Evolutionary conservation across 305 asterid species (phyloP), one percentile per base, ranked within the genome.

Genomic region (Rubia peregrina): DNA sequence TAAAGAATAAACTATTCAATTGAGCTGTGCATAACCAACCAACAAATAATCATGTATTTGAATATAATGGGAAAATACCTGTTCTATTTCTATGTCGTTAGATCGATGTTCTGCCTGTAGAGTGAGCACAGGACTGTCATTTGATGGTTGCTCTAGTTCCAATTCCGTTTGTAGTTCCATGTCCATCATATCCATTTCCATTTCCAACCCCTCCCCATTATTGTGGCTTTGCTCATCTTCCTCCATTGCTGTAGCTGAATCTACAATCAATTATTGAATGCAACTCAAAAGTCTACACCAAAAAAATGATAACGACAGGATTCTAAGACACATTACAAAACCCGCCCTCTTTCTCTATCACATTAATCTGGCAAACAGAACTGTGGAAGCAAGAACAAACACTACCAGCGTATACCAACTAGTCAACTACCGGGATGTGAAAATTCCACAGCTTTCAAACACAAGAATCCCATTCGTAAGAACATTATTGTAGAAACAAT

Each of bases 21-120:
- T 41, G 26, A 68, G 51, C 17, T 68, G 6, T 38, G 14, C 7
- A 46, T 1, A 17, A 0, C 56, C 59, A 61, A 21, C 19, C 73
- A 63, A 64, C 48, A 9, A 22, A 69, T 41, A 22, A 19, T 36
- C 55, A 69, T 16, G 0, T 8, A 2, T 19, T 13, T 56, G 62
- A 68, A 68, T 17, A 49, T 0, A 19, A 49, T 13, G 42, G 14
- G 24, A 44, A 68, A 49, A 19, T 69, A 69, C 72, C 72, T 69
- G 40, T 38, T 61, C 64, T 3, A 17, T 53, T 46, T 69, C 72
- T 36, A 69, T 36, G 51, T 69, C 72, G 36, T 56, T 53, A 69
- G 73, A 70, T 42, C 73, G 67, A 59, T 70, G 73, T 44, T 70
- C 73, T 56, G 67, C 57, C 73, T 70, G 73, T 42, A 59, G 57